These are phyloP conservation scores for Cinchona pubescens DNA, from an alignment of 257 asterid genomes.

Conservation along the genomic window DNA sequence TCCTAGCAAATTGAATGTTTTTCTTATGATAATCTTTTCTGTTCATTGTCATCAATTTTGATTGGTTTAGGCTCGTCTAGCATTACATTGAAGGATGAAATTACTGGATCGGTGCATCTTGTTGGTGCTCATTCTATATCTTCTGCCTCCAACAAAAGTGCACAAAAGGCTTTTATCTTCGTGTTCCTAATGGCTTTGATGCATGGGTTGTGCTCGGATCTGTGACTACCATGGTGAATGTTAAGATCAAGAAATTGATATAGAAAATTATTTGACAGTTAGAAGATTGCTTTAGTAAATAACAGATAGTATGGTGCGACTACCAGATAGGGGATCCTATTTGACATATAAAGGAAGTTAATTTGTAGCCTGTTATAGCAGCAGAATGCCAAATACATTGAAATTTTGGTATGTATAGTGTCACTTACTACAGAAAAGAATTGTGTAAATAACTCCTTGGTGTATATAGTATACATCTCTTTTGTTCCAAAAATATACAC, in stretches of 20 bases:
- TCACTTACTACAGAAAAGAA: background rate
- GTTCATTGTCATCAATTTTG: background rate
- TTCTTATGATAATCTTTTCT: background rate
- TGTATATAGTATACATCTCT: background rate
- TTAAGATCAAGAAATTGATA: slow-evolving; percentile 2
- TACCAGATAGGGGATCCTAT: background rate
- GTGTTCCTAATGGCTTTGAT: slow-evolving; percentile 43
- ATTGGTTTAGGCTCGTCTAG: slow-evolving; percentile 73
- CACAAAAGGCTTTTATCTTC: slow-evolving; percentile 30
- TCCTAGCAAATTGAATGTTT: background rate
- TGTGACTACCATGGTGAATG: slow-evolving; percentile 29
- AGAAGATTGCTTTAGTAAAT: background rate
- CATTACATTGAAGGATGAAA: slow-evolving; percentile 86
- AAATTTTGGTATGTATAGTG: slow-evolving; percentile 6
- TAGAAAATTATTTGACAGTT: slow-evolving; percentile 1
- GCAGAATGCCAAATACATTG: background rate
- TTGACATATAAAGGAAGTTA: slow-evolving; percentile 6
- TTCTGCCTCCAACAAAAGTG: slow-evolving; percentile 29
- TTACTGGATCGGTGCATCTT: slow-evolving; percentile 97
- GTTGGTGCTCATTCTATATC: slow-evolving; percentile 90
- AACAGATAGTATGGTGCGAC: background rate
- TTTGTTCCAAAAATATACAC: background rate
- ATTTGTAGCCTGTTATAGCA: background rate
- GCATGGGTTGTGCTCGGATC: slow-evolving; percentile 31
- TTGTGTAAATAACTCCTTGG: background rate